Conservation (phyloP, 2,329 filamentous ascomycete genomes). For the Penicillium crustosum region DNA sequence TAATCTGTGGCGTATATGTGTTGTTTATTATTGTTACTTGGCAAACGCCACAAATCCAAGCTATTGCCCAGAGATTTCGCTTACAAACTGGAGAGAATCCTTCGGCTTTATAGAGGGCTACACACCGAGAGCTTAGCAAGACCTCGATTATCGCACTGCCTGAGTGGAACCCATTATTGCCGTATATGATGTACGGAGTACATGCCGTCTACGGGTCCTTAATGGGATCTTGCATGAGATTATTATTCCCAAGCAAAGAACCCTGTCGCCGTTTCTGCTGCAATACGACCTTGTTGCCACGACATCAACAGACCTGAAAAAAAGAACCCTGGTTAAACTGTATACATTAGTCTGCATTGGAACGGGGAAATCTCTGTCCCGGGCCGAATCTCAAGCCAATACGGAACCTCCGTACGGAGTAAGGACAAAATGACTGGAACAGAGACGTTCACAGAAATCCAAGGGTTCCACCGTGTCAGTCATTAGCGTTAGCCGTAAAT, state of each 20-base stretch:
- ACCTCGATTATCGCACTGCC: background rate
- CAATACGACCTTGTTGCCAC: background rate
- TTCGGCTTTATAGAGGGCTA: background rate
- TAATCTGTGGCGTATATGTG: background rate
- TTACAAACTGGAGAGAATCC: background rate
- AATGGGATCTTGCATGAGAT: background rate
- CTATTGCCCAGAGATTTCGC: background rate
- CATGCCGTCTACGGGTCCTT: background rate
- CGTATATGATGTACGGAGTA: background rate
- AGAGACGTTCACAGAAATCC: slow-evolving; percentile 4
- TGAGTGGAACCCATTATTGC: background rate
- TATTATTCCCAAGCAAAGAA: background rate
- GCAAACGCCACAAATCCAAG: slow-evolving; percentile 1
- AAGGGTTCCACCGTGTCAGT: slow-evolving; percentile 1
- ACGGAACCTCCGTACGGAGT: background rate
- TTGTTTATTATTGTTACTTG: slow-evolving; percentile 4
- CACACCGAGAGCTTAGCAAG: background rate
- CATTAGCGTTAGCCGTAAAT: background rate
- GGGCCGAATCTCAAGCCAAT: slow-evolving; percentile 19
- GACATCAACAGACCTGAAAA: background rate
- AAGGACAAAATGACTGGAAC: background rate
- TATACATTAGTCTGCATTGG: slow-evolving; percentile 1
- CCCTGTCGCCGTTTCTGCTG: background rate
- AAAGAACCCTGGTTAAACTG: background rate
- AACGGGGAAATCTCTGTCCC: slow-evolving; percentile 11